Evolutionary conservation across 2,329 filamentous ascomycete species (phyloP).

Genomic region (Diaporthe vaccinii): DNA sequence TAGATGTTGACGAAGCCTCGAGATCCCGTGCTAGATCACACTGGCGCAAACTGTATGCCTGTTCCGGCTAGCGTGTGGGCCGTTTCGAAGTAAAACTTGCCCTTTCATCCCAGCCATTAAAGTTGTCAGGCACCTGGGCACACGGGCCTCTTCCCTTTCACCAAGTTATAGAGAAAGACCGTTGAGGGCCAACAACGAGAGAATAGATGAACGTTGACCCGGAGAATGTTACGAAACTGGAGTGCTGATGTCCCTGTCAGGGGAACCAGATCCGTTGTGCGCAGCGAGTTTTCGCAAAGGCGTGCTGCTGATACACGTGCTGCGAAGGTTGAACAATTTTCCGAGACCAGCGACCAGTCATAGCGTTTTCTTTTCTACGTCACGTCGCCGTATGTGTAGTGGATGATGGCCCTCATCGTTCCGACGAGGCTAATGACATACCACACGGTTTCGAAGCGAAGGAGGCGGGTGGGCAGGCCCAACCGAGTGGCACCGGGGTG

Average conservation of each 20-base stretch:
- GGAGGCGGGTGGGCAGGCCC: conserved; percentile 29
- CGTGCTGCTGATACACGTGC: conserved; percentile 2
- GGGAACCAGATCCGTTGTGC: neutral
- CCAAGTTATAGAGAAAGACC: neutral
- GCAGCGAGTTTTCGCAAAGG: neutral
- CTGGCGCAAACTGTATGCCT: conserved; percentile 18
- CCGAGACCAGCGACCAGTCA: conserved; percentile 14
- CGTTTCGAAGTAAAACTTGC: conserved; percentile 16
- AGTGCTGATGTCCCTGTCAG: conserved; percentile 11
- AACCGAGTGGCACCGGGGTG: conserved; percentile 26
- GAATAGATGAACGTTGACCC: neutral
- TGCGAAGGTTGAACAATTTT: conserved; percentile 16
- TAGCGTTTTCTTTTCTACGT: conserved; percentile 9
- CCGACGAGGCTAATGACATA: conserved; percentile 20
- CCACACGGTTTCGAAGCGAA: conserved; percentile 8
- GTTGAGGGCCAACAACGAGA: neutral
- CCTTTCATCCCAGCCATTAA: conserved; percentile 1
- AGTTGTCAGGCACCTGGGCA: neutral
- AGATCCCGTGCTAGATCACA: neutral
- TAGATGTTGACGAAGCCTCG: conserved; percentile 12
- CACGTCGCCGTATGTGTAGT: conserved; percentile 4
- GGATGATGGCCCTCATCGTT: neutral
- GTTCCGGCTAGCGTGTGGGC: conserved; percentile 19
- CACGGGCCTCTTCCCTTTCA: conserved; percentile 1
- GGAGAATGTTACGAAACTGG: neutral